Percentiles rank a stretch among this genome's conserved stretches.
phyloP scores from a whole-genome alignment of 2,329 filamentous ascomycete species.

The Botrytis porri region DNA sequence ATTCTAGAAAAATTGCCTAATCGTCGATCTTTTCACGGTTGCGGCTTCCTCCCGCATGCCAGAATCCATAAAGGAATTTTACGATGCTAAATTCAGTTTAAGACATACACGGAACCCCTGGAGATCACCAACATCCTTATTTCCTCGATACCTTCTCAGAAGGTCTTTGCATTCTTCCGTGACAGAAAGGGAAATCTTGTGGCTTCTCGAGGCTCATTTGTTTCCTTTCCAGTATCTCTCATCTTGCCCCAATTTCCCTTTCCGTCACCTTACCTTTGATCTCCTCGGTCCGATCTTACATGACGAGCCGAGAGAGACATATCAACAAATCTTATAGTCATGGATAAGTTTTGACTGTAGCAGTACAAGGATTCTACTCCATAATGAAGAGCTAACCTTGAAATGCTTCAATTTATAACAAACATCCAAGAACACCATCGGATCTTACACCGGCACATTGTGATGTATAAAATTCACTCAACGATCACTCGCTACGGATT shows the following conservation, averaged over 20 bases:
- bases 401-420: slow-evolving; percentile 9
- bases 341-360: slow-evolving; percentile 10
- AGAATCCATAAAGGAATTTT: slow-evolving; percentile 11
- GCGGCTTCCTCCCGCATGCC: slow-evolving; percentile 4
- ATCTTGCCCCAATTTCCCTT: slow-evolving; percentile 5
- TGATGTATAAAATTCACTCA: background rate
- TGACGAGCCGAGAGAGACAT: slow-evolving; percentile 6
- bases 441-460: background rate
- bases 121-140: background rate
- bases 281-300: slow-evolving; percentile 17
- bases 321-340: slow-evolving; percentile 5
- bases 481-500: slow-evolving; percentile 3
- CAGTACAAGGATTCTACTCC: slow-evolving; percentile 12
- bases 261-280: background rate
- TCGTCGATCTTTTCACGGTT: slow-evolving; percentile 18
- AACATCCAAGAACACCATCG: background rate
- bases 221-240: slow-evolving; percentile 19
- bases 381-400: slow-evolving; percentile 6
- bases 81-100: slow-evolving; percentile 1
- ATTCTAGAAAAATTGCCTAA: slow-evolving; percentile 16
- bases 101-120: slow-evolving; percentile 9
- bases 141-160: background rate
- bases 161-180: background rate
- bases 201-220: background rate
- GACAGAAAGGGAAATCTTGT: slow-evolving; percentile 13